A percentile compares a stretch with the other conserved stretches of the same genome.
Conservation (phyloP, 2,329 filamentous ascomycete species). For the Fusarium denticulatum region DNA sequence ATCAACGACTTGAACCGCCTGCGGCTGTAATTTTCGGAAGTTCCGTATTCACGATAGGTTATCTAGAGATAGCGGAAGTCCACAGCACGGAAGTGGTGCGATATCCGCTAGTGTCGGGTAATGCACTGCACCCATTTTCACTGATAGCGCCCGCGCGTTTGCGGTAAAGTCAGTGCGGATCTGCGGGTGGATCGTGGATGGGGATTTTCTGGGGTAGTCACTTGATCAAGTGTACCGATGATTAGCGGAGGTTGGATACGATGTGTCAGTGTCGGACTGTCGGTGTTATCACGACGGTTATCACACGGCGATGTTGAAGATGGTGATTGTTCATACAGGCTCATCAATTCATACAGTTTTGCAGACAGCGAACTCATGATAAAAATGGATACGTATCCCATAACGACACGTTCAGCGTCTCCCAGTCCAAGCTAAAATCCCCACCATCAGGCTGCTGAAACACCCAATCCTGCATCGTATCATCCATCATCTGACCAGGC, state of each 20-base stretch:
- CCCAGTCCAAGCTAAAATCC: constrained; percentile 41
- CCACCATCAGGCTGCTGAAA: constrained; percentile 28
- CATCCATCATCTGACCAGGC: not conserved
- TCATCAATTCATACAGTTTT: not conserved
- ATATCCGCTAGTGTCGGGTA: constrained; percentile 37
- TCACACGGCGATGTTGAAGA: not conserved
- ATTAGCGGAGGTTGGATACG: not conserved
- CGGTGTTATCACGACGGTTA: not conserved
- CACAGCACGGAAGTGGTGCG: not conserved
- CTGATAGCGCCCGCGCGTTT: not conserved
- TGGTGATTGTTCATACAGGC: not conserved
- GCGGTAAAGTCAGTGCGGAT: not conserved
- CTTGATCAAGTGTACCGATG: not conserved
- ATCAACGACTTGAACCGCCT: constrained; percentile 6
- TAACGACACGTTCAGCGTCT: constrained; percentile 37
- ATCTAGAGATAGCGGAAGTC: constrained; percentile 10
- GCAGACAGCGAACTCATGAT: not conserved
- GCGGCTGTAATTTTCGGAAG: constrained; percentile 17
- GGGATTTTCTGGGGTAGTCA: not conserved
- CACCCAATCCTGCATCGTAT: constrained; percentile 13
- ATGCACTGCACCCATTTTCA: constrained; percentile 6
- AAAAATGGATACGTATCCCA: constrained; percentile 42
- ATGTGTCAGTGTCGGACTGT: not conserved
- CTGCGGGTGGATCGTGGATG: not conserved
- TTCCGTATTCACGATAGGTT: constrained; percentile 13